These are phyloP conservation scores for Macroventuria anomochaeta DNA, from an alignment of 2,329 filamentous ascomycete species.

Conservation along the genomic window DNA sequence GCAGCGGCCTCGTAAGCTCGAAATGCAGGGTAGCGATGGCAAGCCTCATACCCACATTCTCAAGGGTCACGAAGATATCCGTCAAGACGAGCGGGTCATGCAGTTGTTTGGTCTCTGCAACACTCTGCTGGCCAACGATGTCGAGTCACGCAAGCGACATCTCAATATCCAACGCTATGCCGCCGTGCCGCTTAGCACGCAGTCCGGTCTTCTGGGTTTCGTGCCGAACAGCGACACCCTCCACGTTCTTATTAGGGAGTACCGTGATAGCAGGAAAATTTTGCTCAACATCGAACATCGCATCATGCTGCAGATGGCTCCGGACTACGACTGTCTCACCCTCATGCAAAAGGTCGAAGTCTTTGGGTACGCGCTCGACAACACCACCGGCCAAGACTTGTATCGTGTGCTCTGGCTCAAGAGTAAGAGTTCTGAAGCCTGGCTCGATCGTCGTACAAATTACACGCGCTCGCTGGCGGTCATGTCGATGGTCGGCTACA, in stretches of 20 bases:
- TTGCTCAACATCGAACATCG: slow-evolving; percentile 98
- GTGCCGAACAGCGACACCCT: slow-evolving; percentile 97
- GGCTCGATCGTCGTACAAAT: slow-evolving; percentile 97
- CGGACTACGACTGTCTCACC: slow-evolving; percentile 97
- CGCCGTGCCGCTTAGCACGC: slow-evolving; percentile 95
- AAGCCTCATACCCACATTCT: slow-evolving; percentile 85
- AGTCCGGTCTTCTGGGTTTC: slow-evolving; percentile 93
- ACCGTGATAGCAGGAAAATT: slow-evolving; percentile 96
- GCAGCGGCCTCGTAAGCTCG: slow-evolving; percentile 90
- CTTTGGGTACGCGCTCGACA: slow-evolving; percentile 98
- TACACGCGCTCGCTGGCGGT: slow-evolving; percentile 96
- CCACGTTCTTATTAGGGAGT: slow-evolving; percentile 95
- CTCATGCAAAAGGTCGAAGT: slow-evolving; percentile 99
- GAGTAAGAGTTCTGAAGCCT: slow-evolving; percentile 96
- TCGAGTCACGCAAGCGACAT: slow-evolving; percentile 95
- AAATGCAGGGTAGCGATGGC: slow-evolving; percentile 87
- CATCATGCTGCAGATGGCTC: slow-evolving; percentile 99
- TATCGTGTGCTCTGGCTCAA: slow-evolving; percentile 99
- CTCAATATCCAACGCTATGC: slow-evolving; percentile 95
- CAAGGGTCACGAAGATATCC: slow-evolving; percentile 99
- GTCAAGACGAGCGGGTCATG: slow-evolving; percentile 99
- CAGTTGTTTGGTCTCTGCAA: slow-evolving; percentile 98
- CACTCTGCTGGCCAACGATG: slow-evolving; percentile 89
- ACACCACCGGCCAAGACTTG: slow-evolving; percentile 97
- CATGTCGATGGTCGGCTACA: slow-evolving; percentile 99